phyloP scores from a whole-genome alignment of 495 filamentous ascomycete genomes.

The Podospora pseudoanserina region DNA sequence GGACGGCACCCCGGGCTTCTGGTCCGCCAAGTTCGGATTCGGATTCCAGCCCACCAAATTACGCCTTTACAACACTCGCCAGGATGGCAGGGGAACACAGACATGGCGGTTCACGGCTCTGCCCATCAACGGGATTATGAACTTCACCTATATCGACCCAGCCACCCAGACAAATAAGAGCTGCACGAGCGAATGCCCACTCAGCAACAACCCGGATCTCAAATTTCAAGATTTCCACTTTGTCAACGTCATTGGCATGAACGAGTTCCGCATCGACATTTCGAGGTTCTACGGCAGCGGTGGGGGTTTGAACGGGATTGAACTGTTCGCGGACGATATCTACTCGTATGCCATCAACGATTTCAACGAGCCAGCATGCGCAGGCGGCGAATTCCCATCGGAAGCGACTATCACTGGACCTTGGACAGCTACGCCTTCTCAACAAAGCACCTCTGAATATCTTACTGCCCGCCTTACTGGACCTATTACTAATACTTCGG shows the following conservation, averaged over 20 bases:
- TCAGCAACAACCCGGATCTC: conserved; percentile 61
- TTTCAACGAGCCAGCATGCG: conserved; percentile 86
- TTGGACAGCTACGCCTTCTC: conserved; percentile 64
- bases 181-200: conserved; percentile 76
- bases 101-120: conserved; percentile 77
- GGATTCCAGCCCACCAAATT: conserved; percentile 81
- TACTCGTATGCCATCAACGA: conserved; percentile 76
- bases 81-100: conserved; percentile 80
- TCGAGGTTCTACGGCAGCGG: conserved; percentile 80
- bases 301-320: conserved; percentile 81
- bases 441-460: conserved; percentile 66
- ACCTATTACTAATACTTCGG: conserved; percentile 49
- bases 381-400: conserved; percentile 60
- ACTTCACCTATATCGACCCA: conserved; percentile 84
- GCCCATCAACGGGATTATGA: conserved; percentile 90
- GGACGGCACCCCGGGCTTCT: conserved; percentile 77
- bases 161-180: conserved; percentile 57
- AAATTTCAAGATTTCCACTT: conserved; percentile 86
- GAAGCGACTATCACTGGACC: conserved; percentile 64
- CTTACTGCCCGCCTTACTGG: conserved; percentile 61
- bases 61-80: conserved; percentile 83
- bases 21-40: conserved; percentile 78
- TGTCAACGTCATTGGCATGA: conserved; percentile 84
- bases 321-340: conserved; percentile 87
- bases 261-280: conserved; percentile 80